Evolutionary conservation across 108 stramenopile species (phyloP).

Genomic region (Poteriospumella lacustris): DNA sequence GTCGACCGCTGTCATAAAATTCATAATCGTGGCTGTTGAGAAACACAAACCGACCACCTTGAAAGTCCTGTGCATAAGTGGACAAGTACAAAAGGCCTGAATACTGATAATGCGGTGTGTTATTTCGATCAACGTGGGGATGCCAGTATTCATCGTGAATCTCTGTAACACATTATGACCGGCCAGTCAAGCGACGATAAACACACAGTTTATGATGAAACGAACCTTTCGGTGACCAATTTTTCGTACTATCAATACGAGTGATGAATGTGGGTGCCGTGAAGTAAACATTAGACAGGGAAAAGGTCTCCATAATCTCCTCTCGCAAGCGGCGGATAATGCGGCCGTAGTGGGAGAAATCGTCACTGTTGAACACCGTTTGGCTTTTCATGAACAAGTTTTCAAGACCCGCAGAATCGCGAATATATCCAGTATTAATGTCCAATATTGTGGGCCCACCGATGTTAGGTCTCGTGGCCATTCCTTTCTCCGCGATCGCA

Average conservation of each 20-base stretch:
- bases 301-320: conserved; percentile 8
- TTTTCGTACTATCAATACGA: conserved; percentile 26
- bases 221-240: conserved; percentile 37
- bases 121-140: conserved; percentile 47
- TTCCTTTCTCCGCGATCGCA: conserved; percentile 33
- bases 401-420: conserved; percentile 28
- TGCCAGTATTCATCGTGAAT: conserved; percentile 53
- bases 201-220: too few species aligned
- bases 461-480: background rate
- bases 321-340: conserved; percentile 23
- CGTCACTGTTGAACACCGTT: background rate
- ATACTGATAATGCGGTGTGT: conserved; percentile 52
- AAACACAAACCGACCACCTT: conserved; percentile 41
- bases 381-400: conserved; percentile 24
- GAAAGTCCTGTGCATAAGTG: conserved; percentile 34
- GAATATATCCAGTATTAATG: conserved; percentile 35
- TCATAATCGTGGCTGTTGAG: background rate
- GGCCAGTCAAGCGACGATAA: too few species aligned
- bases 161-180: too few species aligned
- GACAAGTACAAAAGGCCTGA: conserved; percentile 48
- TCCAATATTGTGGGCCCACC: conserved; percentile 48
- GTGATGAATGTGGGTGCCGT: conserved; percentile 53
- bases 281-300: conserved; percentile 27
- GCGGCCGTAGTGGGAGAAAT: conserved; percentile 33
- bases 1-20: background rate